Conservation (phyloP, 495 filamentous ascomycete genomes). For the Ramalina peruviana region DNA sequence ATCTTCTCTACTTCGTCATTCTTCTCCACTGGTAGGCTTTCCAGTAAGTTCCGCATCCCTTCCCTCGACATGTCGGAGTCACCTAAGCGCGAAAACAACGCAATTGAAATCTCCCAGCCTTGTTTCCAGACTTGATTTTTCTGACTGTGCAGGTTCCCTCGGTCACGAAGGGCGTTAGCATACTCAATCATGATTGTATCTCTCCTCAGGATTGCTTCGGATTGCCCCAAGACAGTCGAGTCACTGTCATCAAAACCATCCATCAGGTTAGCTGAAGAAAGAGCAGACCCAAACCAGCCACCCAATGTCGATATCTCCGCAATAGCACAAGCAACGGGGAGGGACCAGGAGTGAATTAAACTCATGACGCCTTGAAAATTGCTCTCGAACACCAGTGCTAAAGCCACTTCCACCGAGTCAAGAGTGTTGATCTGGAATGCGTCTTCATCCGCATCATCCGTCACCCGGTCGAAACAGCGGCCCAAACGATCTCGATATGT, state of each 20-base stretch:
- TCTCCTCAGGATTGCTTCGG: constrained; percentile 27
- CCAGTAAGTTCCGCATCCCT: constrained; percentile 50
- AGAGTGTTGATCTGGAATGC: constrained; percentile 56
- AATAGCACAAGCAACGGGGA: constrained; percentile 58
- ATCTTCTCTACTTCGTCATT: constrained; percentile 58
- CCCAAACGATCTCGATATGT: constrained; percentile 41
- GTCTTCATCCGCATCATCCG: constrained; percentile 30
- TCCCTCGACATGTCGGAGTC: constrained; percentile 48
- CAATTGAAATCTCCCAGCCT: constrained; percentile 78
- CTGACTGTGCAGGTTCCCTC: constrained; percentile 23
- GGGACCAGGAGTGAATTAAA: constrained; percentile 64
- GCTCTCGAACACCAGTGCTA: constrained; percentile 66
- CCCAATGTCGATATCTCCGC: constrained; percentile 62
- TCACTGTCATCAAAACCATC: constrained; percentile 40
- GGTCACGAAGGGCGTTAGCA: constrained; percentile 38
- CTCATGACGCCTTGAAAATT: constrained; percentile 58
- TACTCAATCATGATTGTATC: constrained; percentile 65
- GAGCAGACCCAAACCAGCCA: constrained; percentile 47
- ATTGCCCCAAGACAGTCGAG: constrained; percentile 44
- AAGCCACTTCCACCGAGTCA: constrained; percentile 57
- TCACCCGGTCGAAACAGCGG: constrained; percentile 35
- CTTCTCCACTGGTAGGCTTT: constrained; percentile 48
- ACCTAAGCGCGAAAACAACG: constrained; percentile 60
- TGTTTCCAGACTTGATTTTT: constrained; percentile 33
- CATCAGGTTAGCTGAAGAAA: constrained; percentile 17